A percentile compares a stretch with the other conserved stretches of the same genome.
Conservation (phyloP, 164 flowering plant species). For the Berberis vulgaris region DNA sequence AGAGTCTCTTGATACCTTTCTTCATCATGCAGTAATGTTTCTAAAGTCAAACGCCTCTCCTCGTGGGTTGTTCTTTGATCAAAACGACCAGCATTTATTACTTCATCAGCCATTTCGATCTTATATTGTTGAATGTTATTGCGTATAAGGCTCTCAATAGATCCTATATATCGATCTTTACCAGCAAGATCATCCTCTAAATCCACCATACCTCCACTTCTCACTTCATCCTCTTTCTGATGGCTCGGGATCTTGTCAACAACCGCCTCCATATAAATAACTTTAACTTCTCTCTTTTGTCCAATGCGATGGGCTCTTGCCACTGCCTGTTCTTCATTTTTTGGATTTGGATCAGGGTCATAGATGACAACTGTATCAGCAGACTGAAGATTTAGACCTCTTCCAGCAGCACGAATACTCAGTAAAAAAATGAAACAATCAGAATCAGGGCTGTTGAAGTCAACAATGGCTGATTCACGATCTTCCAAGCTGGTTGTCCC, state of each 20-base stretch:
- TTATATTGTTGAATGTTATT: slow-evolving; percentile 98
- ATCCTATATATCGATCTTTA: slow-evolving; percentile 94
- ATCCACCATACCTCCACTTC: slow-evolving; percentile 74
- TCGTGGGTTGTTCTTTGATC: slow-evolving; percentile 99
- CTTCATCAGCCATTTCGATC: slow-evolving; percentile 99
- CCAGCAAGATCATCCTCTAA: slow-evolving; percentile 96
- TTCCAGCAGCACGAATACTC: slow-evolving; percentile 98
- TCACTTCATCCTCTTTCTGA: slow-evolving; percentile 84
- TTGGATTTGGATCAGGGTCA: slow-evolving; percentile 98
- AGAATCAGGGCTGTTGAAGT: slow-evolving; percentile 71
- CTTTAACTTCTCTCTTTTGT: slow-evolving; percentile 93
- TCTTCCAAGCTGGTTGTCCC: slow-evolving; percentile 97
- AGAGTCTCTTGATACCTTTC: slow-evolving; percentile 93
- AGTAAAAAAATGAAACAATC: slow-evolving; percentile 93
- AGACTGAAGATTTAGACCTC: slow-evolving; percentile 94
- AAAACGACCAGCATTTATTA: slow-evolving; percentile 99
- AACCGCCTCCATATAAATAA: slow-evolving; percentile 96
- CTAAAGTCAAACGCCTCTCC: slow-evolving; percentile 89
- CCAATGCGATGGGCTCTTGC: slow-evolving; percentile 99
- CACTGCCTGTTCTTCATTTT: slow-evolving; percentile 99
- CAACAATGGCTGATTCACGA: slow-evolving; percentile 94
- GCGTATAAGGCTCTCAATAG: slow-evolving; percentile 95
- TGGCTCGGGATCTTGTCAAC: slow-evolving; percentile 83
- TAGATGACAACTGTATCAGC: slow-evolving; percentile 97
- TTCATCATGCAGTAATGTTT: slow-evolving; percentile 90